Evolutionary conservation across 306 rosid species (phyloP), one percentile per base, ranked within the genome.

Genomic region (Pyrus communis): DNA sequence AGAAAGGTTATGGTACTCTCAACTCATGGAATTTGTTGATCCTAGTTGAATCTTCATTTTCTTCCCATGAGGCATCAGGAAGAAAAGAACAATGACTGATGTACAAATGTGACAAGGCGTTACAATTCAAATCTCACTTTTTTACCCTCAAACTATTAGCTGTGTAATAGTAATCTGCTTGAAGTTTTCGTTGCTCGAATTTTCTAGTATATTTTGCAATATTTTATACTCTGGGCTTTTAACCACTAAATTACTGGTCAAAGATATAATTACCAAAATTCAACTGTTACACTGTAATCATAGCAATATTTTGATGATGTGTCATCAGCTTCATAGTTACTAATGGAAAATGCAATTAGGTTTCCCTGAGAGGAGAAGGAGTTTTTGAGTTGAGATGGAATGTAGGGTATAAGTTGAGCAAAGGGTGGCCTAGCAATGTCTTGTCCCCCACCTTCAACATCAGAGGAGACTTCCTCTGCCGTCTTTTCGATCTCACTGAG

Each of bases 371-470:
- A 14, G 55, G 45, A 58, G 59, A 69, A 55, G 46, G 71, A 82
- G 83, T 84, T 78, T 86, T 88, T 81, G 86, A 86, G 82, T 68
- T 14, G 65, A 73, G 82, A 83, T 70, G 72, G 60, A 75, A 69
- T 88, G 87, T 88, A 82, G 85, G 91, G 79, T 69, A 79, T 84
- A 42, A 82, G 80, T 84, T 70, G 76, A 69, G 83, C 92, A 85
- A 38, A 70, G 86, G 83, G 82, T 87, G 87, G 83, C 82, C 85
- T 79, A 84, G 78, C 86, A 71, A 71, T 21, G 62, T 22, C 13
- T 21, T 88, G 97, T 87, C 86, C 76, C 89, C 96, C 98, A 91
- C 91, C 68, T 76, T 83, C 21, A 55, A 82, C 59, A 19, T 59
- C 30, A 22, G 58, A 72, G 78, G 86, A 58, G 13, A 58, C 62